These are phyloP conservation scores for Suhomyces bribrorum DNA, from an alignment of 1,139 yeast genomes.

Conservation along the genomic window DNA sequence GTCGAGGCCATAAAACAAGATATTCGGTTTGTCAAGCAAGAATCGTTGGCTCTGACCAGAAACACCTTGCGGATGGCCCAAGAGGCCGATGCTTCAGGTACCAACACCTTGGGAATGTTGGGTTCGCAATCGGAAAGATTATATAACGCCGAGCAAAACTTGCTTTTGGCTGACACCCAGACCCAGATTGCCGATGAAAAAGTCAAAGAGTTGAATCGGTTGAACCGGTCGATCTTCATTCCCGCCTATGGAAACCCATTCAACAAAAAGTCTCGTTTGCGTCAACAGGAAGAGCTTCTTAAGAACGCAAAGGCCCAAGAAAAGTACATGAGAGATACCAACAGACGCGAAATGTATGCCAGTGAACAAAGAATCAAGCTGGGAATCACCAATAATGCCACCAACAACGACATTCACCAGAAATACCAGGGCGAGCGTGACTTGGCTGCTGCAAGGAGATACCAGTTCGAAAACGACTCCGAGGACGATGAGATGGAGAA, in stretches of 20 bases:
- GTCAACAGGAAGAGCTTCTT: slow-evolving; percentile 73
- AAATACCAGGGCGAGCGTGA: slow-evolving; percentile 53
- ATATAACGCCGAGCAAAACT: slow-evolving; percentile 74
- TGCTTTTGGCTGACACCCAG: slow-evolving; percentile 79
- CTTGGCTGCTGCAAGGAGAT: slow-evolving; percentile 49
- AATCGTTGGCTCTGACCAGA: slow-evolving; percentile 81
- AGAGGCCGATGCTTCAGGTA: slow-evolving; percentile 89
- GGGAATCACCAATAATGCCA: slow-evolving; percentile 43
- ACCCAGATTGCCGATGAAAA: slow-evolving; percentile 81
- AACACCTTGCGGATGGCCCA: slow-evolving; percentile 86
- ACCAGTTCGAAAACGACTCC: slow-evolving; percentile 54
- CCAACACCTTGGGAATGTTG: slow-evolving; percentile 86
- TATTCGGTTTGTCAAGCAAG: slow-evolving; percentile 82
- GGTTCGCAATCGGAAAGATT: slow-evolving; percentile 90
- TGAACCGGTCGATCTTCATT: slow-evolving; percentile 80
- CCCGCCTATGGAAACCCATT: slow-evolving; percentile 86
- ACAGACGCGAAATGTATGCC: slow-evolving; percentile 45
- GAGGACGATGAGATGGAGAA: slow-evolving; percentile 64
- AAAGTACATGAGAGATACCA: slow-evolving; percentile 47
- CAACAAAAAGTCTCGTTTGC: slow-evolving; percentile 74
- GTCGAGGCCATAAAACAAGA: slow-evolving; percentile 86
- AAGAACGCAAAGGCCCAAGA: slow-evolving; percentile 68
- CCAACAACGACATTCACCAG: slow-evolving; percentile 42
- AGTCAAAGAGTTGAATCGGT: slow-evolving; percentile 74
- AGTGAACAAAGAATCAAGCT: slow-evolving; percentile 49